Conservation (phyloP, 768 basidiomycete species). For the Lactarius hatsudake region DNA sequence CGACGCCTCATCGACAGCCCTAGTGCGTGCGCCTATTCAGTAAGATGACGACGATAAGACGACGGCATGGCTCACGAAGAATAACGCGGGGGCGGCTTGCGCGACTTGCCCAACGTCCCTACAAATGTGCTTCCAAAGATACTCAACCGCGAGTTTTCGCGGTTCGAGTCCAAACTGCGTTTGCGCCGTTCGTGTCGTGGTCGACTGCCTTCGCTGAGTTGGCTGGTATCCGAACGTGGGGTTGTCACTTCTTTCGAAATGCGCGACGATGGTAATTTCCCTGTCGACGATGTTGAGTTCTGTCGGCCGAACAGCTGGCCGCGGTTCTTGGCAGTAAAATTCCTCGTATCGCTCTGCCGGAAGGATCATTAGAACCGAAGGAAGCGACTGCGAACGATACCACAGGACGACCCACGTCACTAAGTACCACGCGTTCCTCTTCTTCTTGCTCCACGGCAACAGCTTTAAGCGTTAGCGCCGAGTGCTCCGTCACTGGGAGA, state of each 20-base stretch:
- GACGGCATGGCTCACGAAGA: conserved; percentile 49
- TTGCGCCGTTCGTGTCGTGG: conserved; percentile 39
- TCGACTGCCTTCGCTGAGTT: not conserved
- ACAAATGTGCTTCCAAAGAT: conserved; percentile 73
- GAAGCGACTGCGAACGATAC: not conserved
- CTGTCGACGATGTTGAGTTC: conserved; percentile 37
- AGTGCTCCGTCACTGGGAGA: conserved; percentile 65
- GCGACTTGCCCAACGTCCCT: conserved; percentile 57
- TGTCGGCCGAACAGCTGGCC: conserved; percentile 64
- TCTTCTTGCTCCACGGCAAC: conserved; percentile 34
- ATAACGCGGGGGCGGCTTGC: conserved; percentile 82
- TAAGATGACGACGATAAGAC: not conserved
- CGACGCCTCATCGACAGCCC: conserved; percentile 35
- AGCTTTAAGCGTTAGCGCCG: conserved; percentile 40
- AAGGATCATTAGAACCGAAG: not conserved
- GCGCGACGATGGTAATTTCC: conserved; percentile 31
- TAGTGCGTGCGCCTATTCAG: conserved; percentile 24
- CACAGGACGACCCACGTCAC: conserved; percentile 54
- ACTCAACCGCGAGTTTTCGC: conserved; percentile 56
- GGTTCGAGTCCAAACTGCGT: conserved; percentile 48
- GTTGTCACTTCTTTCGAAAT: conserved; percentile 32
- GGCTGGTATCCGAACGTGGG: conserved; percentile 24
- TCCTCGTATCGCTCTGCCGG: conserved; percentile 49
- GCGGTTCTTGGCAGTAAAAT: conserved; percentile 38
- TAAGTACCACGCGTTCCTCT: conserved; percentile 58